Evolutionary conservation across 1,284 basidiomycete genomes (phyloP).

Genomic region (Golubevia sp.): DNA sequence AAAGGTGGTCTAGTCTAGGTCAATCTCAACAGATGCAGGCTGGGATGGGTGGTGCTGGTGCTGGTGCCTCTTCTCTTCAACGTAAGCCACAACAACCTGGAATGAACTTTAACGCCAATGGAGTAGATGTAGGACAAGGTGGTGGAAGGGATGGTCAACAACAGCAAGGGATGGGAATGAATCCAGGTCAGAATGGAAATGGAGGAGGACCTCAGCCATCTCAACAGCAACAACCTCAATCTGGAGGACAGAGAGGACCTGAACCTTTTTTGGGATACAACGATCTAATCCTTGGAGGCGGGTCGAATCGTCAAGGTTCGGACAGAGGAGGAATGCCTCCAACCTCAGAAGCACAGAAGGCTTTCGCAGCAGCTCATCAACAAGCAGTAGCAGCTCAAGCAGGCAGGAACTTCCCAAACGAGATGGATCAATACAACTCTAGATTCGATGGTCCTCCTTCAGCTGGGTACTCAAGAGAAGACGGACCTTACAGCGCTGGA

Average conservation of each 20-base stretch:
- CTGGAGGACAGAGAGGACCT: background rate
- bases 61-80: background rate
- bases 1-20: conserved; percentile 32
- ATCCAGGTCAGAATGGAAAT: conserved; percentile 3
- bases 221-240: background rate
- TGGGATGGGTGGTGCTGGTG: background rate
- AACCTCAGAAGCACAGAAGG: background rate
- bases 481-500: conserved; percentile 10
- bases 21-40: background rate
- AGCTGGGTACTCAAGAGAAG: conserved; percentile 2
- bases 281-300: conserved; percentile 22
- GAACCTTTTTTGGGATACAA: conserved; percentile 46
- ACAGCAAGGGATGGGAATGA: conserved; percentile 10
- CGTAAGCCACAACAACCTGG: background rate
- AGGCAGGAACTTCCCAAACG: background rate
- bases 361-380: conserved; percentile 8
- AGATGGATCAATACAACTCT: background rate
- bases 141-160: conserved; percentile 4
- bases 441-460: conserved; percentile 5
- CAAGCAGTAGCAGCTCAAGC: background rate
- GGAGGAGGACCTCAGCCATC: background rate
- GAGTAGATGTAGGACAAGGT: background rate
- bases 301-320: conserved; percentile 2
- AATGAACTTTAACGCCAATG: background rate
- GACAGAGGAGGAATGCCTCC: background rate